These are phyloP conservation scores for Malus asiatica DNA, from an alignment of 306 rosid species.

Conservation along the genomic window DNA sequence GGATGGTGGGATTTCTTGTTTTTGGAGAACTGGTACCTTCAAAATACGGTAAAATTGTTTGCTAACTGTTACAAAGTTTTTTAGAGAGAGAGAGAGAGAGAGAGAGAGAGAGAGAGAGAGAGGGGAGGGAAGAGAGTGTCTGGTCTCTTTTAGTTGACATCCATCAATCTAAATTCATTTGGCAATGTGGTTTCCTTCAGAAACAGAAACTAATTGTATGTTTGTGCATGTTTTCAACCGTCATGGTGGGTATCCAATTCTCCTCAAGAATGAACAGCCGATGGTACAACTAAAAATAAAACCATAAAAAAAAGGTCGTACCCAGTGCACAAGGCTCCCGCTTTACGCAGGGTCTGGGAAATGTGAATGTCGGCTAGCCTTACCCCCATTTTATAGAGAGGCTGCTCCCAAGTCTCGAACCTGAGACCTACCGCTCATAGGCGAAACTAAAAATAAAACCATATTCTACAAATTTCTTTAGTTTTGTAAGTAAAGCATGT, in stretches of 20 bases:
- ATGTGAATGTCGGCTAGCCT: too few relatives aligned
- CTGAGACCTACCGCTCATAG: too few relatives aligned
- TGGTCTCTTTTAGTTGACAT: neutral
- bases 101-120: neutral
- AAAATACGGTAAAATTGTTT: too few relatives aligned
- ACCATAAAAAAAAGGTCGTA: neutral
- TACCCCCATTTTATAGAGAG: too few relatives aligned
- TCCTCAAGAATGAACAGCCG: neutral
- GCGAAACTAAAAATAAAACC: neutral
- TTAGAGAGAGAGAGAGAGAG: neutral
- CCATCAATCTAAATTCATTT: neutral
- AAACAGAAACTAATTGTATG: neutral
- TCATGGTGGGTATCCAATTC: conserved; percentile 2
- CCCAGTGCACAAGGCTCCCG: too few relatives aligned
- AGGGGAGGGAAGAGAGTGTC: neutral
- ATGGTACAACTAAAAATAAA: neutral
- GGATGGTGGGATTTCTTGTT: neutral
- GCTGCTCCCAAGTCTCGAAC: too few relatives aligned
- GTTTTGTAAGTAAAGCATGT: too few relatives aligned
- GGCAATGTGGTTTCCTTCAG: neutral
- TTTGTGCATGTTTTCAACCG: neutral
- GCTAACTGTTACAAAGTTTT: too few relatives aligned
- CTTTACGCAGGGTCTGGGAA: too few relatives aligned
- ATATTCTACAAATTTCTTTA: neutral
- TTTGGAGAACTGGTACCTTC: too few relatives aligned